phyloP scores from a whole-genome alignment of 2,329 filamentous ascomycete genomes.

The Botryosphaeria dothidea region DNA sequence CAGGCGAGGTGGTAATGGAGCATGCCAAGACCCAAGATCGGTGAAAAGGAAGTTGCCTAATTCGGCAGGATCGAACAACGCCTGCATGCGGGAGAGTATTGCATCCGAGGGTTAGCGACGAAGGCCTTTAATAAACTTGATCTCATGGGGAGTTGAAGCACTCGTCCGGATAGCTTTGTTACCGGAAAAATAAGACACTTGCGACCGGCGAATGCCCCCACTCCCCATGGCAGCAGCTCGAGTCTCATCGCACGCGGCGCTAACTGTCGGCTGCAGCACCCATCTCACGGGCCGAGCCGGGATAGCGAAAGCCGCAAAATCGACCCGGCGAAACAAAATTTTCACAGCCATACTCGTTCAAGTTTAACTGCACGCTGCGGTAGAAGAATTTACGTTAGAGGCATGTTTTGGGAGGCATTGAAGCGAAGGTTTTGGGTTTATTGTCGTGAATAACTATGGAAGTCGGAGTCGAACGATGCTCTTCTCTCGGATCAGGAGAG shows the following conservation, averaged over 20 bases:
- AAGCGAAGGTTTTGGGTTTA: background rate
- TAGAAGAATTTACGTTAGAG: background rate
- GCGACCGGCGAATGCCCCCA: no score
- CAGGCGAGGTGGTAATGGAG: slow-evolving; percentile 30
- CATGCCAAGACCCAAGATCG: slow-evolving; percentile 24
- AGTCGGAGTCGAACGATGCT: background rate
- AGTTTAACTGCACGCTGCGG: background rate
- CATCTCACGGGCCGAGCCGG: slow-evolving; percentile 20
- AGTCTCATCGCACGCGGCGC: no score
- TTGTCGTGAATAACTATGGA: background rate
- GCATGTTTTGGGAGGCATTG: background rate
- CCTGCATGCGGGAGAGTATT: no score
- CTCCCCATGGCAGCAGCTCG: no score
- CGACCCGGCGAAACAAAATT: background rate
- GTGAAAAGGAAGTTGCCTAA: slow-evolving; percentile 19
- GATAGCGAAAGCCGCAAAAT: slow-evolving; percentile 1
- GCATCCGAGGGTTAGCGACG: no score
- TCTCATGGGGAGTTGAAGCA: no score
- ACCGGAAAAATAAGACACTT: no score
- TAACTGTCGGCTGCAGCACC: no score
- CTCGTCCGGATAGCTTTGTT: no score
- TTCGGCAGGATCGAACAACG: background rate
- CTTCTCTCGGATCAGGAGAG: slow-evolving; percentile 3
- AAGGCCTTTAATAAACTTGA: no score
- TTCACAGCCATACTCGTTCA: background rate